phyloP scores from a whole-genome alignment of 202 grass and related monocot species.

The Thinopyrum obtusiflorum region DNA sequence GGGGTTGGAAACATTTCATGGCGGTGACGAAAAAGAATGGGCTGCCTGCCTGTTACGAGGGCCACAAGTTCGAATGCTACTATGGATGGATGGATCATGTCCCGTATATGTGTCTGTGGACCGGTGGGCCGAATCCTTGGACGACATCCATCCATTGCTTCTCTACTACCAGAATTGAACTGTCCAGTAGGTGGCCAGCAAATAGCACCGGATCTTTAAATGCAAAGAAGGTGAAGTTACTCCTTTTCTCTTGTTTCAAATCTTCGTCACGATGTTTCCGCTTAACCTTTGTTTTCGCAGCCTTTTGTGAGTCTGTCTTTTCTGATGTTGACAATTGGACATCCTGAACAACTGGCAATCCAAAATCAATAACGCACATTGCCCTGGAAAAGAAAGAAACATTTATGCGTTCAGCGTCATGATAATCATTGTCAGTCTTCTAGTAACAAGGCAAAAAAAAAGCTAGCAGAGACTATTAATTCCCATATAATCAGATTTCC shows the following conservation, averaged over 20 bases:
- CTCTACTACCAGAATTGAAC: constrained; percentile 73
- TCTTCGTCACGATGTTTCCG: constrained; percentile 52
- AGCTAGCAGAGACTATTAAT: background rate
- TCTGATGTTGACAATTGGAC: constrained; percentile 36
- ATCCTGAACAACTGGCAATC: constrained; percentile 62
- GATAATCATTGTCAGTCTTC: background rate
- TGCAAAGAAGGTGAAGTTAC: constrained; percentile 68
- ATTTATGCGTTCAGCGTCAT: background rate
- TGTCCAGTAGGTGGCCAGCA: constrained; percentile 71
- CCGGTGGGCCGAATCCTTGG: constrained; percentile 58
- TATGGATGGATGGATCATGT: constrained; percentile 35
- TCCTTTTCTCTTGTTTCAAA: constrained; percentile 36
- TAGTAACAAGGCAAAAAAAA: background rate
- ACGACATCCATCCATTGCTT: constrained; percentile 89
- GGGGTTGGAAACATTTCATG: background rate
- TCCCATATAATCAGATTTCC: background rate
- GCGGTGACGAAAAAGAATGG: constrained; percentile 1
- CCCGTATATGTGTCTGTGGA: constrained; percentile 86
- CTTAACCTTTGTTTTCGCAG: constrained; percentile 45
- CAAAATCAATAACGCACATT: constrained; percentile 94
- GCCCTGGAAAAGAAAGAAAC: constrained; percentile 49
- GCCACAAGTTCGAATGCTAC: background rate
- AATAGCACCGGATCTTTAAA: constrained; percentile 73
- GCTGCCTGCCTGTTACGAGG: background rate
- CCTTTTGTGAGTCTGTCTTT: constrained; percentile 43